A percentile compares a stretch with the other conserved stretches of the same genome.
Evolutionary conservation across 1,284 basidiomycete species (phyloP).

Genomic region (Naganishia sp.): DNA sequence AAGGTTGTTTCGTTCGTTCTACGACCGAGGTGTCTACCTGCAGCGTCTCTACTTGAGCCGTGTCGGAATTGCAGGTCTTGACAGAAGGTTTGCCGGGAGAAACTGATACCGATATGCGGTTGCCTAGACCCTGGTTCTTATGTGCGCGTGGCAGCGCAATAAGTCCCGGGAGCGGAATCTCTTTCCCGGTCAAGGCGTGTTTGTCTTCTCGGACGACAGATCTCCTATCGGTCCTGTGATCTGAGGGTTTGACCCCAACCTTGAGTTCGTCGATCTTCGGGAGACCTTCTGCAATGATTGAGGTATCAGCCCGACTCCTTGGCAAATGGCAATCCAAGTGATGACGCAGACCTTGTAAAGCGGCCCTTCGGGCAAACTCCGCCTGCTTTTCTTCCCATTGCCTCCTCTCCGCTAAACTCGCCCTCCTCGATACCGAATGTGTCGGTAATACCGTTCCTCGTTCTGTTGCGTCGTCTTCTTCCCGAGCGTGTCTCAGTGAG

Average conservation of each 20-base stretch:
- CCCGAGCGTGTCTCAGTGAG: background rate
- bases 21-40: background rate
- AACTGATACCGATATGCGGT: background rate
- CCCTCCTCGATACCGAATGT: constrained; percentile 17
- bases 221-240: background rate
- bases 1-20: background rate
- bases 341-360: no score
- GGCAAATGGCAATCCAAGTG: no score
- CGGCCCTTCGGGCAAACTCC: background rate
- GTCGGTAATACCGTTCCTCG: constrained; percentile 1
- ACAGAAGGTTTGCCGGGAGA: background rate
- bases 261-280: background rate
- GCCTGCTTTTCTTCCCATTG: background rate
- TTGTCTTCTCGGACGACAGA: background rate
- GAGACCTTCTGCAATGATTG: background rate
- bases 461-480: constrained; percentile 3
- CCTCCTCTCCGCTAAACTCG: constrained; percentile 11
- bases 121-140: background rate
- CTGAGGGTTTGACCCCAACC: background rate
- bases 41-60: background rate
- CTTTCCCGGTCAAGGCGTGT: background rate
- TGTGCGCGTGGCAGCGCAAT: background rate
- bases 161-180: background rate
- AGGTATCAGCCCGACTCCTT: no score
- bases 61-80: background rate